Evolutionary conservation across 2,329 filamentous ascomycete species (phyloP), one percentile per base, ranked within the genome.

Genomic region (Penicillium sp.): DNA sequence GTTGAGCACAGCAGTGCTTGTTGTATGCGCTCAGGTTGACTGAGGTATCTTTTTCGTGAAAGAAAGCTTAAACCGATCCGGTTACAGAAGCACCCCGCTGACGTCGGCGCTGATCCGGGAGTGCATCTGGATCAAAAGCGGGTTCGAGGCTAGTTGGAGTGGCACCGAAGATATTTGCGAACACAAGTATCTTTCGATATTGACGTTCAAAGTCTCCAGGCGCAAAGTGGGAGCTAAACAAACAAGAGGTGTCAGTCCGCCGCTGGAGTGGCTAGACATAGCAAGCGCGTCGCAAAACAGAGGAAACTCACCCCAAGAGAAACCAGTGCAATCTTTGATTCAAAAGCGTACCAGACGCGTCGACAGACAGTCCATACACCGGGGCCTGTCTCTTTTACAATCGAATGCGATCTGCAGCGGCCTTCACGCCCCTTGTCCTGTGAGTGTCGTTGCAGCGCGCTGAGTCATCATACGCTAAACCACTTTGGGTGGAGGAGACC

Each of bases 381-480:
- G 42, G 38, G 40, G 43, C 48, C 42, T 39, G 54, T 49, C 61
- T 62, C 66, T 69, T 61, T 64, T 56, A 58, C 64, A 64, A 66
- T 67, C 63, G 61, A 69, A 66, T 67, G 61, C 69, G 65, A 66
- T 66, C 61, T 60, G 64, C 63, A 66, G 61, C 68, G 61, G 60
- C 44, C 61, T 59, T 60, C 58, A 59, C 57, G 58, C 67, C 68
- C 71, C 65, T 71, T 72, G 58, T 65, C 66, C 62, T 67, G 56
- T 58, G 66, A 66, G 66, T 69, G 71, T 74, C 69, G 71, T 71
- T 66, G 69, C 65, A 63, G 57, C 61, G 31, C 57, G 71, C 70
- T 74, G 70, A 74, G 65, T 74, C 68, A 74, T 62, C 62, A 26
- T 54, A 16, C 53, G 60, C 71, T 73, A 74, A 69, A 48, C 72